Percentiles rank a stretch among this genome's conserved stretches.
Conservation (phyloP, 129 eudicot species). For the Scalesia atractyloides region DNA sequence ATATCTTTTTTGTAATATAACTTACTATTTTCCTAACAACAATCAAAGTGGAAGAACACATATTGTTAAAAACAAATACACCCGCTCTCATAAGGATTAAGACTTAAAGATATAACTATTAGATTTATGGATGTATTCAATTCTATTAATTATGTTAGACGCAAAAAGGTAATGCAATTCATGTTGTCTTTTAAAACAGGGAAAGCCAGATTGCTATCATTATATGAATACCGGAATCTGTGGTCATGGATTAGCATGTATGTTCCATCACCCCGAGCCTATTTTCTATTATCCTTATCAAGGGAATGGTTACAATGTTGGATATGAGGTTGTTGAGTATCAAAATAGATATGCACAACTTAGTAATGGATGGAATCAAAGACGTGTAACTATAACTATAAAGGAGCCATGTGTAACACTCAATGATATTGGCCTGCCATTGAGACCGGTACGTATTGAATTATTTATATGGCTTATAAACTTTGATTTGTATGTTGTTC, state of each 20-base stretch:
- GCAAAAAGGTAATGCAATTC: too few relatives aligned
- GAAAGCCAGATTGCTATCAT: constrained; percentile 47
- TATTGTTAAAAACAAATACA: too few relatives aligned
- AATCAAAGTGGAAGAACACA: too few relatives aligned
- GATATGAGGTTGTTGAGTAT: constrained; percentile 9
- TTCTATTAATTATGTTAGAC: too few relatives aligned
- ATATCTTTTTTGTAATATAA: neutral
- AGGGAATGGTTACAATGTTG: neutral
- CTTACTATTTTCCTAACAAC: too few relatives aligned
- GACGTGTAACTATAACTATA: neutral
- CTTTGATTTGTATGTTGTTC: neutral
- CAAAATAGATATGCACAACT: neutral
- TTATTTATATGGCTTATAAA: neutral
- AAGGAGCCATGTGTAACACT: constrained; percentile 26
- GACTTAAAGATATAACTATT: too few relatives aligned
- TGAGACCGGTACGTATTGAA: constrained; percentile 59
- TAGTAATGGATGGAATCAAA: constrained; percentile 14
- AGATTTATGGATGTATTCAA: too few relatives aligned
- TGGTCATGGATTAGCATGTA: constrained; percentile 47
- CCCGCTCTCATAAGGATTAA: too few relatives aligned
- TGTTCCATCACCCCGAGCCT: constrained; percentile 64
- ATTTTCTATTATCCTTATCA: constrained; percentile 8
- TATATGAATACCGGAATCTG: constrained; percentile 59
- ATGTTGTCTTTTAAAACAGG: constrained; percentile 38
- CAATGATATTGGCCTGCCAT: constrained; percentile 52